These are phyloP conservation scores for Chenopodium quinoa DNA, from an alignment of 148 eudicot species.

Conservation along the genomic window DNA sequence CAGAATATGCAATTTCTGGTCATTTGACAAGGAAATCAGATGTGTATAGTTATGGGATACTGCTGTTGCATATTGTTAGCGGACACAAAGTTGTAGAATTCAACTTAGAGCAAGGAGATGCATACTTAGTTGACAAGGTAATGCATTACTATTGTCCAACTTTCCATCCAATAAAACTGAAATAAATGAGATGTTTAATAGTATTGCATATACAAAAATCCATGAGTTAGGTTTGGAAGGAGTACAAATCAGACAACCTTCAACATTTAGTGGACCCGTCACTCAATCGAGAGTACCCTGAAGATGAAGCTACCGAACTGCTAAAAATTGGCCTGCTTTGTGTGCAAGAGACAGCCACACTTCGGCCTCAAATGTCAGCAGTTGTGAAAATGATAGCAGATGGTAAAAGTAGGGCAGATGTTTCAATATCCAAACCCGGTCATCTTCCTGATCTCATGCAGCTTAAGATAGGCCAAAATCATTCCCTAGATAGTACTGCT, in stretches of 20 bases:
- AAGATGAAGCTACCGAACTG: slow-evolving; percentile 44
- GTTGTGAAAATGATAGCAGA: slow-evolving; percentile 42
- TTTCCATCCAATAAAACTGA: background rate
- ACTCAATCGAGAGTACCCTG: slow-evolving; percentile 32
- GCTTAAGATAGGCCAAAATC: slow-evolving; percentile 32
- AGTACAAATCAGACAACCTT: slow-evolving; percentile 43
- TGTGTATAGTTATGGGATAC: slow-evolving; percentile 63
- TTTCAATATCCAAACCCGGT: slow-evolving; percentile 44
- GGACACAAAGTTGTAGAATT: slow-evolving; percentile 46
- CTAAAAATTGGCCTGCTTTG: slow-evolving; percentile 65
- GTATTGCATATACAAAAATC: background rate
- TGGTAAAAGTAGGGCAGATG: slow-evolving; percentile 21
- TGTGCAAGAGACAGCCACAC: slow-evolving; percentile 50
- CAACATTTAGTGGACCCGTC: slow-evolving; percentile 45
- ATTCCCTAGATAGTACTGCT: slow-evolving; percentile 17
- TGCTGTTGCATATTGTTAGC: slow-evolving; percentile 37
- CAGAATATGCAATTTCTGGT: slow-evolving; percentile 65
- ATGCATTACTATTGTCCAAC: background rate
- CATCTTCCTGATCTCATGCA: slow-evolving; percentile 42
- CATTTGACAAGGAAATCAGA: slow-evolving; percentile 64
- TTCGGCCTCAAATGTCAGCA: slow-evolving; percentile 56
- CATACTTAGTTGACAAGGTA: slow-evolving; percentile 66
- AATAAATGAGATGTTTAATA: background rate
- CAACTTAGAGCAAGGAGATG: slow-evolving; percentile 44
- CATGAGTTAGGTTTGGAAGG: slow-evolving; percentile 54